phyloP scores from a whole-genome alignment of 2,329 filamentous ascomycete species.

The Akanthomyces dipterigenus region DNA sequence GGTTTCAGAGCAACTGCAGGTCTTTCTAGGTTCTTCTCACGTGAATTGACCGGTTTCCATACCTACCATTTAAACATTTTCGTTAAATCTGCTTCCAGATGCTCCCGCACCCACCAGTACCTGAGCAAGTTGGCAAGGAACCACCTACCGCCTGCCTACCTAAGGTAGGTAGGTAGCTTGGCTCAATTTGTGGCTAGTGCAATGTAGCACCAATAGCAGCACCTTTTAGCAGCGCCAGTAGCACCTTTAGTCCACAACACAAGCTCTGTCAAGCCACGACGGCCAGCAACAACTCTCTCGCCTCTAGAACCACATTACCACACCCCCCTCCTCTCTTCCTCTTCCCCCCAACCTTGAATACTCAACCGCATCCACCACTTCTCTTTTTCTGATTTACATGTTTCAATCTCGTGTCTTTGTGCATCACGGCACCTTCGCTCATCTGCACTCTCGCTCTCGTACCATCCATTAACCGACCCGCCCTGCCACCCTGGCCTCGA shows the following conservation, averaged over 20 bases:
- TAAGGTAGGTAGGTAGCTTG: too few species aligned
- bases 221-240: too few species aligned
- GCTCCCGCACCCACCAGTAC: too few species aligned
- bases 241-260: neutral
- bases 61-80: too few species aligned
- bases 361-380: neutral
- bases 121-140: too few species aligned
- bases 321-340: slow-evolving; percentile 1
- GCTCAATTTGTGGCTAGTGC: too few species aligned
- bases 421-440: neutral
- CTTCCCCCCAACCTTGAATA: neutral
- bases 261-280: neutral
- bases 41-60: too few species aligned
- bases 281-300: neutral
- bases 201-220: too few species aligned
- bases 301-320: neutral
- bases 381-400: slow-evolving; percentile 1
- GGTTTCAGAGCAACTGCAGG: too few species aligned
- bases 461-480: neutral
- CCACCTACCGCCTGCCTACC: too few species aligned
- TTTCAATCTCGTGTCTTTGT: slow-evolving; percentile 4
- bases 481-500: neutral
- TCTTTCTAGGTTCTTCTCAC: too few species aligned
- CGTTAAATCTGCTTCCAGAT: too few species aligned
- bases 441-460: neutral